Evolutionary conservation across 1,139 yeast genomes (phyloP).

Genomic region (Zygoascus sp.): DNA sequence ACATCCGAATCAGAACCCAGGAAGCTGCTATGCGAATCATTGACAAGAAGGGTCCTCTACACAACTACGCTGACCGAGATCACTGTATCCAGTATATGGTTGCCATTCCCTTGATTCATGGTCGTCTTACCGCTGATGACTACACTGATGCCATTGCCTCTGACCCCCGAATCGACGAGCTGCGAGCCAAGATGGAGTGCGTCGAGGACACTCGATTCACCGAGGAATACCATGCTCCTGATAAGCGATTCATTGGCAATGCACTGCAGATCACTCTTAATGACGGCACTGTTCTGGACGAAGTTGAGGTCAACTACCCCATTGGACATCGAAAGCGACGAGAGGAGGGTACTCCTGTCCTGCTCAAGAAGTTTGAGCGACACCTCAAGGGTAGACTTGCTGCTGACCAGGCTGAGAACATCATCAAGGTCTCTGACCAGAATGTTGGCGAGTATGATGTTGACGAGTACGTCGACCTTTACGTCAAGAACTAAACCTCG

Average conservation of each 20-base stretch:
- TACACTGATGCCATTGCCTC: constrained; percentile 49
- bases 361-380: constrained; percentile 47
- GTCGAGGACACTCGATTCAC: constrained; percentile 48
- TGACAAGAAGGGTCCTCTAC: constrained; percentile 53
- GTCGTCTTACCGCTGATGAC: constrained; percentile 54
- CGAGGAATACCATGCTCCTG: constrained; percentile 51
- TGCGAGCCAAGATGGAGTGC: constrained; percentile 52
- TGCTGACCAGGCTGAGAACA: constrained; percentile 38
- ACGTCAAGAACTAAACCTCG: constrained; percentile 27
- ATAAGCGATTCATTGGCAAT: constrained; percentile 53
- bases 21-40: constrained; percentile 58
- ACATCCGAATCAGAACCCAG: constrained; percentile 50
- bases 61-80: constrained; percentile 60
- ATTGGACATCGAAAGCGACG: constrained; percentile 55
- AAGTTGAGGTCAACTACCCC: constrained; percentile 52
- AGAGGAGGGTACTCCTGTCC: constrained; percentile 54
- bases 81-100: constrained; percentile 61
- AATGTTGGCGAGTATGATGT: constrained; percentile 43
- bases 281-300: constrained; percentile 51
- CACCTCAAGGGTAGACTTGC: constrained; percentile 46
- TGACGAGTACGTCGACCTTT: constrained; percentile 48
- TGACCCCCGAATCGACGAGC: constrained; percentile 48
- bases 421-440: constrained; percentile 36
- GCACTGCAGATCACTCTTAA: constrained; percentile 48
- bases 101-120: constrained; percentile 51